Evolutionary conservation across 2,329 filamentous ascomycete species (phyloP).

Genomic region (Curvularia spicifera): DNA sequence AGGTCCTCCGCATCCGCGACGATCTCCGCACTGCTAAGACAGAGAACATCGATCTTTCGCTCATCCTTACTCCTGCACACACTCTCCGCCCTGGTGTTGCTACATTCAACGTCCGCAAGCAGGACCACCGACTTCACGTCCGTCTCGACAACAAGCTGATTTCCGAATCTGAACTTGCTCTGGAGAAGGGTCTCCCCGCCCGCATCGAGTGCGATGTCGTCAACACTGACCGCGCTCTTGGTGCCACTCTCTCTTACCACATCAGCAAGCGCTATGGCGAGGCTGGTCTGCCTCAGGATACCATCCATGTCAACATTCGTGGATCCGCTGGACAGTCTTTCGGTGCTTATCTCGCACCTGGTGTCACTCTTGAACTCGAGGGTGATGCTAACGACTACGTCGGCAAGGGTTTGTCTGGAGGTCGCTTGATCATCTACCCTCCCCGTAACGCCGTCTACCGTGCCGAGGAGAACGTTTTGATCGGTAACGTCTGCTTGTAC

Average conservation of each 20-base stretch:
- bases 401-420: conserved; percentile 92
- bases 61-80: conserved; percentile 94
- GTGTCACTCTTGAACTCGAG: conserved; percentile 92
- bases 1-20: conserved; percentile 83
- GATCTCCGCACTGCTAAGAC: conserved; percentile 89
- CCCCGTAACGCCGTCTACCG: conserved; percentile 90
- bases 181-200: conserved; percentile 92
- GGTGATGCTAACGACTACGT: conserved; percentile 97
- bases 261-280: conserved; percentile 93
- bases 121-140: conserved; percentile 91
- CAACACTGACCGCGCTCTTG: conserved; percentile 94
- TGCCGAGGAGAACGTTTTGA: conserved; percentile 92
- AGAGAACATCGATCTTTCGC: conserved; percentile 87
- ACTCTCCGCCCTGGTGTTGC: conserved; percentile 92
- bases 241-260: conserved; percentile 93
- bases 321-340: conserved; percentile 97
- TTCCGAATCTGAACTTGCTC: conserved; percentile 89
- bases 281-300: conserved; percentile 86
- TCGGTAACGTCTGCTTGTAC: conserved; percentile 94
- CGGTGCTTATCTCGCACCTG: conserved; percentile 89
- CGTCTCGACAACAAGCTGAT: conserved; percentile 97
- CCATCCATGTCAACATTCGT: conserved; percentile 94
- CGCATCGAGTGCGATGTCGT: conserved; percentile 95
- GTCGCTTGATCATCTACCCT: conserved; percentile 90
- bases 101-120: conserved; percentile 97